Evolutionary conservation across 768 basidiomycete genomes (phyloP).

Genomic region (Termitomyces sp.): DNA sequence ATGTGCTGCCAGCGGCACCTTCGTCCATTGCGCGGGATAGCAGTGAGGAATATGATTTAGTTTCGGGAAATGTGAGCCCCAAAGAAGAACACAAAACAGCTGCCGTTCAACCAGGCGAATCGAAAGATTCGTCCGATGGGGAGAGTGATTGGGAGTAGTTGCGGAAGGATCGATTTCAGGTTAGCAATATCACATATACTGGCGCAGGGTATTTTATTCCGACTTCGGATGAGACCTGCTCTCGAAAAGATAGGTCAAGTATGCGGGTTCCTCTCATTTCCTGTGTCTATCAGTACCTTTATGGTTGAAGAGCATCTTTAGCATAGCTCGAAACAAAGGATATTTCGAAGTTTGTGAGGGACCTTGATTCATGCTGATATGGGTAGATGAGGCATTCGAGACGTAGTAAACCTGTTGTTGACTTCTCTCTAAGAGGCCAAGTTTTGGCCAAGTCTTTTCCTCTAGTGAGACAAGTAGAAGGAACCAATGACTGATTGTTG

Average conservation of each 20-base stretch:
- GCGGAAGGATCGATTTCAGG: not conserved
- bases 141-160: slow-evolving; percentile 66
- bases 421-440: not conserved
- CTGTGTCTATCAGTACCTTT: not conserved
- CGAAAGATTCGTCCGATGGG: slow-evolving; percentile 30
- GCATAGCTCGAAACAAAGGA: not conserved
- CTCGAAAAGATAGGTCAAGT: not conserved
- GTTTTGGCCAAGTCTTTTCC: too few relatives aligned
- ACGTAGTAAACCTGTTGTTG: not conserved
- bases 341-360: not conserved
- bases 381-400: not conserved
- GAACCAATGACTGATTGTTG: too few relatives aligned
- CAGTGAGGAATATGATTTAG: slow-evolving; percentile 64
- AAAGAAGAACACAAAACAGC: slow-evolving; percentile 25
- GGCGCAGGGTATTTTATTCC: not conserved
- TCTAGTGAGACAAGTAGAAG: too few relatives aligned
- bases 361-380: not conserved
- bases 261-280: not conserved
- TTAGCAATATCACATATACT: not conserved
- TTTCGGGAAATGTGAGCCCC: slow-evolving; percentile 47
- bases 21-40: slow-evolving; percentile 35
- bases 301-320: not conserved
- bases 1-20: slow-evolving; percentile 2
- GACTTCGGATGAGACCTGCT: not conserved
- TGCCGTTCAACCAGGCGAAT: slow-evolving; percentile 13